Conservation (phyloP, 768 basidiomycete species). For the Auricularia sp. region DNA sequence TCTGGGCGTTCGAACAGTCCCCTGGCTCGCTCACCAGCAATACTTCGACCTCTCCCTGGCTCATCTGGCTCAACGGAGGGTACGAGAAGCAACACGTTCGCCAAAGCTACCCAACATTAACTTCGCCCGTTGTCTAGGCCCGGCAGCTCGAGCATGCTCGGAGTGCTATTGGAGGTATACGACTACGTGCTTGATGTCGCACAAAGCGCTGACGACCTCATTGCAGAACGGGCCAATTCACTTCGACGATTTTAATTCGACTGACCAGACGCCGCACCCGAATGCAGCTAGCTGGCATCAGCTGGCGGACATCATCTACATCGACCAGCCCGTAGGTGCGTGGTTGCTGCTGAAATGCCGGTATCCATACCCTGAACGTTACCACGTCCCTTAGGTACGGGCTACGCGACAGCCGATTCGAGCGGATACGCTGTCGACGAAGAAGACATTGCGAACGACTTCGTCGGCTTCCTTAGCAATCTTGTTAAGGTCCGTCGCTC, state of each 20-base stretch:
- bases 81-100: neutral
- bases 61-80: neutral
- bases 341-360: neutral
- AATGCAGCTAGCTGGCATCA: neutral
- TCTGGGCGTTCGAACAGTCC: neutral
- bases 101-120: neutral
- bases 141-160: neutral
- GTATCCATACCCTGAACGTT: neutral
- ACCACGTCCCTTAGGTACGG: neutral
- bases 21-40: neutral
- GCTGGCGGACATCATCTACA: constrained; percentile 1
- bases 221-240: neutral
- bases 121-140: neutral
- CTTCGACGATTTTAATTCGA: neutral
- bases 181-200: neutral
- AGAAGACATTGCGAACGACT: constrained; percentile 50
- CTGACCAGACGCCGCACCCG: neutral
- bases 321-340: constrained; percentile 1
- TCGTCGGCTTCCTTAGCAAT: constrained; percentile 59
- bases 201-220: neutral
- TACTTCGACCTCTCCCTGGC: neutral
- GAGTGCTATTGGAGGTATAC: neutral
- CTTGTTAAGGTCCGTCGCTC: constrained; percentile 43
- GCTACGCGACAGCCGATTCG: neutral
- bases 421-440: constrained; percentile 27